Evolutionary conservation across 805 yeast species (phyloP).

Genomic region (Saccharomyces eubayanus): DNA sequence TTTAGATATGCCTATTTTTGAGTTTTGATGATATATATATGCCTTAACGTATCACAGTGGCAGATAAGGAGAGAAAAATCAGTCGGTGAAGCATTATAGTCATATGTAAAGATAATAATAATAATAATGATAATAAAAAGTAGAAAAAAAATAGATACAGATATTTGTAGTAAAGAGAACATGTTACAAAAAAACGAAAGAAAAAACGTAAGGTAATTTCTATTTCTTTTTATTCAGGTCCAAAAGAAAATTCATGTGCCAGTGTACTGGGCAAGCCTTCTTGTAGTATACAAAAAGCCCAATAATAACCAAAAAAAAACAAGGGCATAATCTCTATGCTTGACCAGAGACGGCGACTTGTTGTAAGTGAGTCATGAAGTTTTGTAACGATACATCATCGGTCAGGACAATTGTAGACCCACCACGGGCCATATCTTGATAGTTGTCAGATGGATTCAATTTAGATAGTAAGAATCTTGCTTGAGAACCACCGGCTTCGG

Average conservation of each 20-base stretch:
- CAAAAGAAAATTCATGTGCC: not conserved
- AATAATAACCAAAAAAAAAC: not conserved
- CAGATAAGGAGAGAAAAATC: not conserved
- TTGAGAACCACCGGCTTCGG: conserved; percentile 98
- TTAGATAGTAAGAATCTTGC: conserved; percentile 93
- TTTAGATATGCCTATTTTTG: conserved; percentile 71
- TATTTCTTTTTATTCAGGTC: not conserved
- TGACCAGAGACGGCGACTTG: conserved; percentile 68
- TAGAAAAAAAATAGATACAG: not conserved
- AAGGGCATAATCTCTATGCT: conserved; percentile 12
- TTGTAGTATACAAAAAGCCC: not conserved
- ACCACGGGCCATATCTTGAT: conserved; percentile 44
- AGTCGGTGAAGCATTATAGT: not conserved
- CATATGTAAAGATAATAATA: not conserved
- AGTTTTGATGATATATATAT: conserved; percentile 14
- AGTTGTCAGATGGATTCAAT: conserved; percentile 87
- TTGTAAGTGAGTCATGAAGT: conserved; percentile 90
- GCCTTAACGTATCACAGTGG: not conserved
- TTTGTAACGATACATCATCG: conserved; percentile 91
- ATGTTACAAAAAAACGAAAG: not conserved
- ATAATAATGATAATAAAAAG: not conserved
- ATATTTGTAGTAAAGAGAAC: not conserved
- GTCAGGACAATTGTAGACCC: conserved; percentile 80
- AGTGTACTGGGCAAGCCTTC: not conserved
- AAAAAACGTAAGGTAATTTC: not conserved